Base-by-base conservation (phyloP, 202 grass and related monocot genomes). In the Musa balbisiana region DNA sequence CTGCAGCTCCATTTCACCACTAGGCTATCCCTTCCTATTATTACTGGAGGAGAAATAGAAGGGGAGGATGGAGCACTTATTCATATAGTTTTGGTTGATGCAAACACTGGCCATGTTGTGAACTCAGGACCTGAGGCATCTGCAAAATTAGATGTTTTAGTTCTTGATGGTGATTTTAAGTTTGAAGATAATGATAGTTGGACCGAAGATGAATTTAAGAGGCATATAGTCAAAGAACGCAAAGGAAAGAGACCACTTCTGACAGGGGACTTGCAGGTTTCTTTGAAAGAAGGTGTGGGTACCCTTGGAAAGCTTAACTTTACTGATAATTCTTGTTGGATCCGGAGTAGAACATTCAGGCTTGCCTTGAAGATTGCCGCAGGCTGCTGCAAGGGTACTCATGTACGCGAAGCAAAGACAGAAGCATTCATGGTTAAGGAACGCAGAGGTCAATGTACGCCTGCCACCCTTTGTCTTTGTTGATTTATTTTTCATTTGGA, bases 41-140 rank as follows among this genome's bases (percentile, higher is more conserved):
- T 99, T 68, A 99, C 95, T 26, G 89, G 95, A 76, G 95, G 95
- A 51, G 94, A 92, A 94, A 89, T 99, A 43, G 91, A 99, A 87
- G 95, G 91, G 0, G 95, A 94, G 51, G 87, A 94, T 76, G 94
- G 91, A 73, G 85, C 87, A 55, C 69, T 88, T 72, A 91, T 97
- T 80, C 90, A 93, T 84, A 88, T 91, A 29, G 90, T 93, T 69
- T 81, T 97, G 23, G 24, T 97, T 55, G 93, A 97, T 73, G 43
- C 79, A 65, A 84, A 80, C 76, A 91, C 84, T 71, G 93, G 93
- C 20, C 51, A 52, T 68, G 87, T 87, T 83, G 56, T 93, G 51
- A 89, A 84, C 72, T 84, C 73, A 71, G 93, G 84, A 76, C 83
- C 86, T 11, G 84, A 91, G 56, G 80, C 90, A 53, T 91, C 71